Conservation (phyloP, 2,329 filamentous ascomycete species). For the Monascus ruber region DNA sequence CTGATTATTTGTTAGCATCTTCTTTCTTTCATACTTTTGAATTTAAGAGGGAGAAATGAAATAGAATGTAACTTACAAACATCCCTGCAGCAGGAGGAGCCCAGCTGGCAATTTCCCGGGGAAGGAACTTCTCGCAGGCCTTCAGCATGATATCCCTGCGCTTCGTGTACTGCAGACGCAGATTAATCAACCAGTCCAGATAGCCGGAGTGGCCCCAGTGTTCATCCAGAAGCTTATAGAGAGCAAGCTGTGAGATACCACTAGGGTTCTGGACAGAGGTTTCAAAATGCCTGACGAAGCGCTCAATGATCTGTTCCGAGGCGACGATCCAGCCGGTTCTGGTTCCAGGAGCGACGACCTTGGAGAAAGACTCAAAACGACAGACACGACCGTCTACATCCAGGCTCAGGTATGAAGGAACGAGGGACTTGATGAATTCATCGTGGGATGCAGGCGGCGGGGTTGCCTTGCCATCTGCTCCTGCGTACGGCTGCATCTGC, state of each 20-base stretch:
- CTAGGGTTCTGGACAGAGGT: slow-evolving; percentile 73
- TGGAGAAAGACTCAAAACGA: slow-evolving; percentile 87
- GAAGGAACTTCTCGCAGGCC: slow-evolving; percentile 70
- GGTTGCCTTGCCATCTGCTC: slow-evolving; percentile 38
- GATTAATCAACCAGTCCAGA: slow-evolving; percentile 73
- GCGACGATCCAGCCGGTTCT: slow-evolving; percentile 83
- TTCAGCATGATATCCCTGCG: slow-evolving; percentile 65
- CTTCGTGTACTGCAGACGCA: slow-evolving; percentile 69
- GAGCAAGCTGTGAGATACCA: slow-evolving; percentile 69
- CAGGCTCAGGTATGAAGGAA: slow-evolving; percentile 66
- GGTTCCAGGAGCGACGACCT: slow-evolving; percentile 74
- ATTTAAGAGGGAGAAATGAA: not conserved
- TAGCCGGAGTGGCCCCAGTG: slow-evolving; percentile 90
- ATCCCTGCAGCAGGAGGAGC: slow-evolving; percentile 73
- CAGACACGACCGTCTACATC: slow-evolving; percentile 81
- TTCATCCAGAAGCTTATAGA: slow-evolving; percentile 86
- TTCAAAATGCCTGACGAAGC: slow-evolving; percentile 73
- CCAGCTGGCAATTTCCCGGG: slow-evolving; percentile 66
- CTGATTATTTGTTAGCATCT: slow-evolving; percentile 11
- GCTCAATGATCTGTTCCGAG: slow-evolving; percentile 70
- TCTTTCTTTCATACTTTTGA: slow-evolving; percentile 1
- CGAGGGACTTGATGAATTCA: slow-evolving; percentile 61
- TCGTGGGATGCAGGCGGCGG: slow-evolving; percentile 52
- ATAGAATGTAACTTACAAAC: slow-evolving; percentile 57
- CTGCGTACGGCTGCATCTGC: slow-evolving; percentile 65